These are phyloP conservation scores for Debaryomyces prosopidis DNA, from an alignment of 805 yeast species.

Conservation along the genomic window DNA sequence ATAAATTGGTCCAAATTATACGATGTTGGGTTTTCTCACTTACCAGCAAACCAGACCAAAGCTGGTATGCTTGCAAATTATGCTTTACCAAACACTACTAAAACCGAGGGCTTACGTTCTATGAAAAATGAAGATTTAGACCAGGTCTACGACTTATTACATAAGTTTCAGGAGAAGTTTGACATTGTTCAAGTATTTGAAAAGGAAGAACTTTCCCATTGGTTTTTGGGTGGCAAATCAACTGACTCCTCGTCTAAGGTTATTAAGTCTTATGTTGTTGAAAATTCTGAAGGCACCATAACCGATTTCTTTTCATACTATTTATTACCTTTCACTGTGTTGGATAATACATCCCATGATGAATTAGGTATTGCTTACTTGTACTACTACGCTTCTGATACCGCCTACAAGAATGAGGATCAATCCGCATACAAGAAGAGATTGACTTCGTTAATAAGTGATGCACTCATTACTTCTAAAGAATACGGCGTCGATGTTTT, in stretches of 20 bases:
- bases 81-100: constrained; percentile 53
- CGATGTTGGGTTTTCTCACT: constrained; percentile 85
- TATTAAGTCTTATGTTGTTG: constrained; percentile 78
- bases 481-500: constrained; percentile 77
- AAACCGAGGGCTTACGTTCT: constrained; percentile 54
- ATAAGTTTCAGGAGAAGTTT: constrained; percentile 63
- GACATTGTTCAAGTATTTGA: constrained; percentile 71
- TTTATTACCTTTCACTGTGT: constrained; percentile 81
- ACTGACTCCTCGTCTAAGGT: constrained; percentile 45
- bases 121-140: constrained; percentile 64
- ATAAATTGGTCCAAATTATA: constrained; percentile 86
- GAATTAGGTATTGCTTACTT: constrained; percentile 84
- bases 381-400: constrained; percentile 83
- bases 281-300: constrained; percentile 54
- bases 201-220: constrained; percentile 73
- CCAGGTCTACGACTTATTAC: constrained; percentile 59
- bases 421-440: constrained; percentile 54
- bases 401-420: constrained; percentile 45
- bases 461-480: constrained; percentile 77
- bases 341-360: constrained; percentile 61
- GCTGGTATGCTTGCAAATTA: constrained; percentile 64
- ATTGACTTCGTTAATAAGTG: constrained; percentile 60
- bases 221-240: constrained; percentile 61
- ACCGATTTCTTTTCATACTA: constrained; percentile 92
- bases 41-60: constrained; percentile 71